phyloP scores from a whole-genome alignment of 2,329 filamentous ascomycete genomes.

The Achaetomium macrosporum region DNA sequence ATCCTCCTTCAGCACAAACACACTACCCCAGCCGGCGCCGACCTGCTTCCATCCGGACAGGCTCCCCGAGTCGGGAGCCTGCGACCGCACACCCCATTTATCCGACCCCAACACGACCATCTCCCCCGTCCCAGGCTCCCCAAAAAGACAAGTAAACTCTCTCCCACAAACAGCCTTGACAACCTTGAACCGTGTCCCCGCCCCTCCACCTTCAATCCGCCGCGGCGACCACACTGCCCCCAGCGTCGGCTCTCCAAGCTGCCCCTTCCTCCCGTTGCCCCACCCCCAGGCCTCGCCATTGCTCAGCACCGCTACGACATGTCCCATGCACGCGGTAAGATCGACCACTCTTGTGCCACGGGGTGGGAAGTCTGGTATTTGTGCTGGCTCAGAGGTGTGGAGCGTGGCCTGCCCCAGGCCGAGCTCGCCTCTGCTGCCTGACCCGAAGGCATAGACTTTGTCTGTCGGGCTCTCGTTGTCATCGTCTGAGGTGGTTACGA shows the following conservation, averaged over 20 bases:
- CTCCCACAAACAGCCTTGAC: slow-evolving; percentile 68
- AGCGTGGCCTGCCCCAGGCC: slow-evolving; percentile 54
- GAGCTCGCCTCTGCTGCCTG: slow-evolving; percentile 65
- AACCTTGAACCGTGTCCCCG: slow-evolving; percentile 53
- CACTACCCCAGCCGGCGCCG: slow-evolving; percentile 73
- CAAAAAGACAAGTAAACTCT: slow-evolving; percentile 75
- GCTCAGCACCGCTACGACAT: slow-evolving; percentile 66
- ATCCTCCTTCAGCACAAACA: slow-evolving; percentile 62
- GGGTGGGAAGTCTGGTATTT: slow-evolving; percentile 60
- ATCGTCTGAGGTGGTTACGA: slow-evolving; percentile 45
- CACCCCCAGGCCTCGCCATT: slow-evolving; percentile 80
- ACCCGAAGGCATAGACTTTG: slow-evolving; percentile 58
- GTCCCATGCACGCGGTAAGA: slow-evolving; percentile 69
- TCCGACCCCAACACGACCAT: slow-evolving; percentile 66
- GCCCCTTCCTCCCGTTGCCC: slow-evolving; percentile 82
- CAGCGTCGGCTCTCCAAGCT: slow-evolving; percentile 58
- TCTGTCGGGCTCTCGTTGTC: slow-evolving; percentile 33
- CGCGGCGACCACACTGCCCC: slow-evolving; percentile 53
- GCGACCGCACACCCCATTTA: slow-evolving; percentile 61
- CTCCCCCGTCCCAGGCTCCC: slow-evolving; percentile 48
- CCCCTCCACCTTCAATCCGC: slow-evolving; percentile 40
- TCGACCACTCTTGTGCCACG: slow-evolving; percentile 51
- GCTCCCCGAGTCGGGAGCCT: slow-evolving; percentile 41
- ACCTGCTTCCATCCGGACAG: slow-evolving; percentile 60
- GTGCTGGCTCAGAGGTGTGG: slow-evolving; percentile 41